phyloP scores from a whole-genome alignment of 1,284 basidiomycete species.

The Neonothopanus nambi region DNA sequence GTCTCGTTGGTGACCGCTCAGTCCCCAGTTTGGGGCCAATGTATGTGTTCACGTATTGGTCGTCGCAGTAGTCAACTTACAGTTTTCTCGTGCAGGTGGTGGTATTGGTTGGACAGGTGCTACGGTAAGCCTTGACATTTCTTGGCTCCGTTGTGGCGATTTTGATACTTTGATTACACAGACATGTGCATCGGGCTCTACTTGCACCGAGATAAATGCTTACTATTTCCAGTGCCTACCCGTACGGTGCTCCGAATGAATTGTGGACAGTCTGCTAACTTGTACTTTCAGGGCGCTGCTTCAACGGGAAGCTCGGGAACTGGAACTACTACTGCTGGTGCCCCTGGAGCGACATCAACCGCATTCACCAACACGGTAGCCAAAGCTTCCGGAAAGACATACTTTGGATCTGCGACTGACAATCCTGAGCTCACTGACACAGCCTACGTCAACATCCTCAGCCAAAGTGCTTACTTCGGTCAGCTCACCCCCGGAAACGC shows the following conservation, averaged over 20 bases:
- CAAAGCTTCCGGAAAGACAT: constrained; percentile 49
- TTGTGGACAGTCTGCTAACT: constrained; percentile 5
- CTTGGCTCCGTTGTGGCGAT: not conserved
- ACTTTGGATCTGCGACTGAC: constrained; percentile 64
- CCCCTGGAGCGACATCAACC: constrained; percentile 7
- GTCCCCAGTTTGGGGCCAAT: constrained; percentile 34
- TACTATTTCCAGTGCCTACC: constrained; percentile 37
- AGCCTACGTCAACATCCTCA: constrained; percentile 42
- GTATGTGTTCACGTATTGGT: constrained; percentile 21
- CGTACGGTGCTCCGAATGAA: constrained; percentile 3
- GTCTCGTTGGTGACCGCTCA: constrained; percentile 30
- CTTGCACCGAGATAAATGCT: constrained; percentile 29
- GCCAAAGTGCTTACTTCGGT: constrained; percentile 45
- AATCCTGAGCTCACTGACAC: constrained; percentile 51
- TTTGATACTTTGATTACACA: constrained; percentile 2
- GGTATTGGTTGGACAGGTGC: constrained; percentile 30
- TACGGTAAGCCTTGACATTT: constrained; percentile 21
- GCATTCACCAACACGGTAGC: constrained; percentile 35
- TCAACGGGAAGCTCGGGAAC: constrained; percentile 17
- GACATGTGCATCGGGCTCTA: constrained; percentile 32
- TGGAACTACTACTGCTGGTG: constrained; percentile 23
- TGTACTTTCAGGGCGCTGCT: constrained; percentile 12
- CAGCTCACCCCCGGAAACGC: constrained; percentile 55
- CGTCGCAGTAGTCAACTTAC: not conserved
- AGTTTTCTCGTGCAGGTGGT: constrained; percentile 26